These are phyloP conservation scores for Termitomyces sp. DNA, from an alignment of 1,284 basidiomycete genomes.

Conservation along the genomic window DNA sequence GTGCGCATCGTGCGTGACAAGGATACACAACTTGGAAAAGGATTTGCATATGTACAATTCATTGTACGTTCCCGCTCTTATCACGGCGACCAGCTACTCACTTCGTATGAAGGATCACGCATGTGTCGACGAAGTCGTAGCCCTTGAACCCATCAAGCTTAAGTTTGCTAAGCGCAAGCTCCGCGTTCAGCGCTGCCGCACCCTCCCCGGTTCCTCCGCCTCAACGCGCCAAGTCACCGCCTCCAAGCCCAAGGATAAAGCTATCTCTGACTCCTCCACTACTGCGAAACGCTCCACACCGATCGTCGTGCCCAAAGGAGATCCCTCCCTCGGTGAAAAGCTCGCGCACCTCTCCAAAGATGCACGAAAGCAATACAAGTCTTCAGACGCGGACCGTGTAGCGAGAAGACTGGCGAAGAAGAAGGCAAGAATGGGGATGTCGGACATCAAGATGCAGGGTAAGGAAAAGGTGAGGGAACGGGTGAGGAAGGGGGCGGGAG, in stretches of 20 bases:
- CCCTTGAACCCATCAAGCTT: constrained; percentile 67
- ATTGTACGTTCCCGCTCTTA: constrained; percentile 45
- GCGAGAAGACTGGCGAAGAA: constrained; percentile 87
- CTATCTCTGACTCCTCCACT: constrained; percentile 10
- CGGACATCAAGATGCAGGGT: constrained; percentile 32
- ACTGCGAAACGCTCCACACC: constrained; percentile 20
- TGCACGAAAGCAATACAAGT: constrained; percentile 79
- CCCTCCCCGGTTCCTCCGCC: constrained; percentile 33
- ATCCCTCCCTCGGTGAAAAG: constrained; percentile 74
- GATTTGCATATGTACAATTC: constrained; percentile 94
- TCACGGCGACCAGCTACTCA: not conserved
- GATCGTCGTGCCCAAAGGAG: constrained; percentile 60
- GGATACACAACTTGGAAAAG: constrained; percentile 95
- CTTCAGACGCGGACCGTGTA: constrained; percentile 70
- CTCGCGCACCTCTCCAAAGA: constrained; percentile 78
- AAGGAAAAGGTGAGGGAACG: constrained; percentile 39
- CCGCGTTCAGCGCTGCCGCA: constrained; percentile 83
- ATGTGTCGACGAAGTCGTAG: constrained; percentile 86
- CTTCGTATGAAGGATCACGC: constrained; percentile 65
- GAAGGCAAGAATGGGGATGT: constrained; percentile 54
- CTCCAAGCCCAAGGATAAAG: constrained; percentile 17
- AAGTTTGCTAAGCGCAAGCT: constrained; percentile 88
- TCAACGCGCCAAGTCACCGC: constrained; percentile 15
- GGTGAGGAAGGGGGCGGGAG: constrained; percentile 24
- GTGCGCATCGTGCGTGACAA: constrained; percentile 89